Conservation (phyloP, 768 basidiomycete species). For the Hemileccinum impolitum region DNA sequence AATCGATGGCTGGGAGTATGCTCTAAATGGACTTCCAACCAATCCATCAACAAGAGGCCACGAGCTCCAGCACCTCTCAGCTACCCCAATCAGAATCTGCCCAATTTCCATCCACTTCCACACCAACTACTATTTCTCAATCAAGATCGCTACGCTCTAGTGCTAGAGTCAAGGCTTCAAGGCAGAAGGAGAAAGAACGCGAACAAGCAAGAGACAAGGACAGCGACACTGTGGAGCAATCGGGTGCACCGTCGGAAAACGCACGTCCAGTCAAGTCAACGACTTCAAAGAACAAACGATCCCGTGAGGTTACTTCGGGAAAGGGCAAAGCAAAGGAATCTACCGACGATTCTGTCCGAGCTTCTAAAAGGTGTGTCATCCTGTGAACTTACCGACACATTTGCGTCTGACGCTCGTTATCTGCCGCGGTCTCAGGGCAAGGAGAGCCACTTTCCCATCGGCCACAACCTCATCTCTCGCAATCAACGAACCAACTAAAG, state of each 20-base stretch:
- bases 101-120: constrained; percentile 35
- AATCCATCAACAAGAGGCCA: constrained; percentile 67
- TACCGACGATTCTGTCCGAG: constrained; percentile 47
- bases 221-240: constrained; percentile 44
- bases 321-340: constrained; percentile 68
- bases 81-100: constrained; percentile 39
- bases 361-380: constrained; percentile 59
- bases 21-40: constrained; percentile 92
- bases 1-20: constrained; percentile 85
- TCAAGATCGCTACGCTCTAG: constrained; percentile 66
- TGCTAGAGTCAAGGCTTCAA: constrained; percentile 72
- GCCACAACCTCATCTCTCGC: constrained; percentile 43
- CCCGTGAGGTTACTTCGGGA: constrained; percentile 44
- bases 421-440: constrained; percentile 46
- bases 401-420: constrained; percentile 28
- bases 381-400: constrained; percentile 28
- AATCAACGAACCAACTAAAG: constrained; percentile 74
- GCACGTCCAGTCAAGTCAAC: constrained; percentile 41
- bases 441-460: constrained; percentile 50
- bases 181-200: constrained; percentile 60
- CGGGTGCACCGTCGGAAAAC: constrained; percentile 38
- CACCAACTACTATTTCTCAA: constrained; percentile 41
- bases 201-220: constrained; percentile 54
- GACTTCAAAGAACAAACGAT: constrained; percentile 45
- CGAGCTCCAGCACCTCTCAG: constrained; percentile 51